phyloP scores from a whole-genome alignment of 2,329 filamentous ascomycete genomes.

The Monosporascus sp. region DNA sequence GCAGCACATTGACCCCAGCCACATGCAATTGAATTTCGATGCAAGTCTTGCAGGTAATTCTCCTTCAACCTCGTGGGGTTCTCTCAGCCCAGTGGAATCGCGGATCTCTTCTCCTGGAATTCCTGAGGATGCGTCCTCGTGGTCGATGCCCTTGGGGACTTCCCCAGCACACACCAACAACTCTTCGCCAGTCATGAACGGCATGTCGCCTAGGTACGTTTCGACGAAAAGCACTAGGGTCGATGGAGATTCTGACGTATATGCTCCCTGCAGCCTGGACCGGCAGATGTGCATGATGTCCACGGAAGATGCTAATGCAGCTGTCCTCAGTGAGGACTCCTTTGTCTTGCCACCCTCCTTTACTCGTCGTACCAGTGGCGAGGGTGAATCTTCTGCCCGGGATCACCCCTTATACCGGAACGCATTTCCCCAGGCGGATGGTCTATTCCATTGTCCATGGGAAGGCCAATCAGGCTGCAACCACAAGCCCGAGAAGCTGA shows the following conservation, averaged over 20 bases:
- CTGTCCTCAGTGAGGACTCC: conserved; percentile 31
- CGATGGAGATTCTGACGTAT: conserved; percentile 24
- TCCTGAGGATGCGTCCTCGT: conserved; percentile 47
- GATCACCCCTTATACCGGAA: conserved; percentile 69
- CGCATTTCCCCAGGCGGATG: conserved; percentile 59
- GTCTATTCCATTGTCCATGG: conserved; percentile 91
- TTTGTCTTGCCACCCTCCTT: conserved; percentile 37
- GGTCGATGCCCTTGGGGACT: conserved; percentile 34
- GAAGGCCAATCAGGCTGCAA: conserved; percentile 66
- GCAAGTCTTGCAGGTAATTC: conserved; percentile 43
- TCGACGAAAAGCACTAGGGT: conserved; percentile 4
- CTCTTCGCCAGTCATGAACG: conserved; percentile 45
- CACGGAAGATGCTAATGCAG: conserved; percentile 32
- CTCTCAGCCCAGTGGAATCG: conserved; percentile 47
- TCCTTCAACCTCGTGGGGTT: conserved; percentile 47
- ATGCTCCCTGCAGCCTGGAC: conserved; percentile 29
- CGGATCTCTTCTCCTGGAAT: conserved; percentile 44
- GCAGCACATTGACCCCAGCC: conserved; percentile 53
- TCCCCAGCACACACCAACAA: conserved; percentile 42
- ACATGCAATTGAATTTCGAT: conserved; percentile 51
- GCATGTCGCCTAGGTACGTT: conserved; percentile 51
- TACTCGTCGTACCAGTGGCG: conserved; percentile 43
- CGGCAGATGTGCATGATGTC: conserved; percentile 34
- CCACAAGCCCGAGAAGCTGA: conserved; percentile 91
- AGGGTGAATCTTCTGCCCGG: conserved; percentile 51